Evolutionary conservation across 352 stramenopile species (phyloP).

Genomic region (Phytophthora fragariaefolia): DNA sequence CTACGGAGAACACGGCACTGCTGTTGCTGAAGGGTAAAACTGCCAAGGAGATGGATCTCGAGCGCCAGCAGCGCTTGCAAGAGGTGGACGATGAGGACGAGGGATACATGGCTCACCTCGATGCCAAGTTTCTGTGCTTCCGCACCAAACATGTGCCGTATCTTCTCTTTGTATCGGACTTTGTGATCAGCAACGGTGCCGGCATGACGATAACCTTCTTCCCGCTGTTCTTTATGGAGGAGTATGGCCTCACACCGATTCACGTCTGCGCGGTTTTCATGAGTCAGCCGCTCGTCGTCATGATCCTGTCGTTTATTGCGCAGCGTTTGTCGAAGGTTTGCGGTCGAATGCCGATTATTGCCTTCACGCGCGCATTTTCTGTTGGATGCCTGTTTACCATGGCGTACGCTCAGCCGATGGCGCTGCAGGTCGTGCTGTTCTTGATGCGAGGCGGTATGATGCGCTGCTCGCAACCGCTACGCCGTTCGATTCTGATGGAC

Average conservation of each 20-base stretch:
- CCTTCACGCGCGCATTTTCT: conserved; percentile 63
- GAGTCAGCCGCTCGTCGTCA: conserved; percentile 69
- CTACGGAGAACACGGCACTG: conserved; percentile 47
- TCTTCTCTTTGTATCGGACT: conserved; percentile 77
- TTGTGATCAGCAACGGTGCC: conserved; percentile 86
- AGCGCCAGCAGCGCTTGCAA: conserved; percentile 36
- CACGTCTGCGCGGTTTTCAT: conserved; percentile 76
- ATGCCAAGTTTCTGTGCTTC: conserved; percentile 69
- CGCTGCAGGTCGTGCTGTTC: conserved; percentile 72
- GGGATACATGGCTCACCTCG: conserved; percentile 39
- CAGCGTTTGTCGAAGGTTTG: conserved; percentile 59
- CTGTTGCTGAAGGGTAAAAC: conserved; percentile 39
- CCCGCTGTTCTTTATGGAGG: conserved; percentile 83
- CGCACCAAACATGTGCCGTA: conserved; percentile 70
- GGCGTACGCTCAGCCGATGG: conserved; percentile 61
- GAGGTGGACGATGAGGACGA: conserved; percentile 36
- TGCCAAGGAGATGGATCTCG: conserved; percentile 33
- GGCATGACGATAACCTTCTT: conserved; percentile 90
- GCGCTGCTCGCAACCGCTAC: conserved; percentile 82
- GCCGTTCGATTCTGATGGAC: conserved; percentile 83
- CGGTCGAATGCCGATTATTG: conserved; percentile 80
- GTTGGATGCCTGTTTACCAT: conserved; percentile 72
- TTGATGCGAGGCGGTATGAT: conserved; percentile 84
- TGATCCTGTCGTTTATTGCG: conserved; percentile 63
- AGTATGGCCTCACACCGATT: conserved; percentile 79